Evolutionary conservation across 345 rosid genomes (phyloP), one percentile per base, ranked within the genome.

Genomic region (Sapria himalayana): DNA sequence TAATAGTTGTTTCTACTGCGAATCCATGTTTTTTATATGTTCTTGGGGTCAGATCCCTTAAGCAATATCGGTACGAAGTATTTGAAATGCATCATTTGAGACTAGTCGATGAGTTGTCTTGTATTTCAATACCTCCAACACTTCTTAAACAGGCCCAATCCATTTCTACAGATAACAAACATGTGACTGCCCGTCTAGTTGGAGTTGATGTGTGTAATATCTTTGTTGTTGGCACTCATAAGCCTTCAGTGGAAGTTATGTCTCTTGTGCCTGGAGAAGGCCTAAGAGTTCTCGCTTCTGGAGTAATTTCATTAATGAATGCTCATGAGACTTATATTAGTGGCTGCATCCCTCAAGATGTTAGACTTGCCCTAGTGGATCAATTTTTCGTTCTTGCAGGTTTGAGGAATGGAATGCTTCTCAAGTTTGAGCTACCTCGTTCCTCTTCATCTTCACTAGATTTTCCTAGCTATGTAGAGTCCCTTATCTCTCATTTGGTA

Each of bases 381-480:
- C 85, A 66, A 35, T 51, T 62, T 34, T 89, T 82, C 65, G 72
- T 82, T 45, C 86, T 89, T 48, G 63, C 77, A 36, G 93, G 98
- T 38, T 66, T 89, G 63, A 82, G 98, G 68, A 89, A 89, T 54
- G 98, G 98, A 40, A 89, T 89, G 98, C 75, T 89, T 24, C 91
- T 89, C 39, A 82, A 93, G 25, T 82, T 82, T 71, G 95, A 89
- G 62, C 79, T 85, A 91, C 91, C 93, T 38, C 50, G 71, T 49
- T 39, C 55, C 21, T 58, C 60, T 39, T 41, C 59, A 36, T 48
- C 62, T 36, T 58, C 64, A 44, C 47, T 63, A 18, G 66, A 54
- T 29, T 31, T 43, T 45, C 43, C 56, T 11, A 39, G 39, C 45
- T 33, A 29, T 13, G 49, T 13, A 22, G 27, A 35, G 44, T 36